Evolutionary conservation across 2,329 filamentous ascomycete genomes (phyloP), one percentile per base, ranked within the genome.

Genomic region (Fusarium torulosum): DNA sequence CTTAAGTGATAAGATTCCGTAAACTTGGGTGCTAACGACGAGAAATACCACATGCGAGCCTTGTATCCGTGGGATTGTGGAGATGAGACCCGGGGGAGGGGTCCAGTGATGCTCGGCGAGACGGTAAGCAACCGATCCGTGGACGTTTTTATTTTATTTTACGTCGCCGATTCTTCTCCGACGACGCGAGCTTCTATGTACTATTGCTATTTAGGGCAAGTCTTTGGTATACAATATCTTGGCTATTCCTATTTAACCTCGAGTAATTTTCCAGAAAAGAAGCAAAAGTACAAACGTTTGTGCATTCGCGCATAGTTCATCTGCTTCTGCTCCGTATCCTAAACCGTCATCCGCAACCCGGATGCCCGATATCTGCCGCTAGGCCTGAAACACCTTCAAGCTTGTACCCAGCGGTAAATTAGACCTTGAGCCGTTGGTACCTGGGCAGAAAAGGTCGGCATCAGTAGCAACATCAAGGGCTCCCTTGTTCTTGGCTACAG

Each of bases 1-100:
- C 53, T 66, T 71, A 59, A 64, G 61, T 59, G 58, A 71, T 67
- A 72, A 66, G 42, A 53, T 51, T 58, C 66, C 64, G 53, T 57
- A 59, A 56, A 41, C 40, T 29, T 33, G 29, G 21, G 41, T 43
- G n/a, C 41, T 27, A 49, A 61, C 40, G 49, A 51, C n/a, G 53
- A 53, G 56, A 63, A 53, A 53, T 65, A 51, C 52, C 59, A 25
- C 59, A 47, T 29, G 29, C 53, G 17, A n/a, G 35, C 51, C 27
- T 29, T 29, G 27, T 29, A 29, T 29, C 27, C 42, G 23, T 50
- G 23, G 35, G 44, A 44, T 52, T 69, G 66, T 68, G 60, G 66
- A 58, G 66, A 62, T 53, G 37, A 66, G 65, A 62, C 66, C 62
- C 49, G 66, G 66, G 66, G 57, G 41, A 63, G 57, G 51, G 61